Evolutionary conservation across 352 stramenopile genomes (phyloP).

Genomic region (Pythium rishiriense): DNA sequence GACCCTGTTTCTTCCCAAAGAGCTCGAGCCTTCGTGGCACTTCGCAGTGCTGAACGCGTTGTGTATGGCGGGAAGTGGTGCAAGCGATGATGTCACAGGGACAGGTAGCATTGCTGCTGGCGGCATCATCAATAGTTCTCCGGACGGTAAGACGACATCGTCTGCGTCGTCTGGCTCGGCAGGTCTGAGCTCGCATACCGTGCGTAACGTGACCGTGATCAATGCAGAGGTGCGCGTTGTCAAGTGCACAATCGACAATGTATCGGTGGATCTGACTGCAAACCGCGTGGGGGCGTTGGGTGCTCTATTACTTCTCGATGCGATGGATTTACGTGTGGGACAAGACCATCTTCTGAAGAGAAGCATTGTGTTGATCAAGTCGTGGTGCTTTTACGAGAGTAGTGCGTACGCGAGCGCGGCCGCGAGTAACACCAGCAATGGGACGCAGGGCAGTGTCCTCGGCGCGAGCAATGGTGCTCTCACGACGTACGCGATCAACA

Average conservation of each 20-base stretch:
- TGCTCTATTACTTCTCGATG: constrained; percentile 81
- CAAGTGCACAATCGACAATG: constrained; percentile 91
- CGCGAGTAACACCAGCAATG: constrained; percentile 3
- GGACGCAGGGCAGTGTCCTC: constrained; percentile 54
- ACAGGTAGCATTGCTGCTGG: constrained; percentile 2
- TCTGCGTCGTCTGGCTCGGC: not conserved
- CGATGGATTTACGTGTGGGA: constrained; percentile 76
- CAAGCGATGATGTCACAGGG: constrained; percentile 19
- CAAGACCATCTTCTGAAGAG: constrained; percentile 87
- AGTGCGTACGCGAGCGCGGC: constrained; percentile 44
- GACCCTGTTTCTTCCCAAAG: constrained; percentile 76
- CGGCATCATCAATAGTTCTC: constrained; percentile 27
- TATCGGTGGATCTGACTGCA: constrained; percentile 86
- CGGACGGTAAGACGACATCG: constrained; percentile 13
- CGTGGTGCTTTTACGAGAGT: constrained; percentile 89
- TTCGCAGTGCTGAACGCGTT: constrained; percentile 84
- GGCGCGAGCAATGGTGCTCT: constrained; percentile 76
- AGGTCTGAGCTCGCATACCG: constrained; percentile 36
- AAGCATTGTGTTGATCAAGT: constrained; percentile 88
- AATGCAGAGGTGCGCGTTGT: constrained; percentile 88
- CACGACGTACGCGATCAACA: constrained; percentile 88
- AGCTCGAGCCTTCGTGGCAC: constrained; percentile 85
- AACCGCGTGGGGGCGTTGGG: constrained; percentile 84
- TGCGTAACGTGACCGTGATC: constrained; percentile 90
- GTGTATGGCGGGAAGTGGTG: constrained; percentile 57